Percentiles rank a stretch among this genome's conserved stretches.
phyloP scores from a whole-genome alignment of 768 basidiomycete genomes.

The Termitomyces sp. region DNA sequence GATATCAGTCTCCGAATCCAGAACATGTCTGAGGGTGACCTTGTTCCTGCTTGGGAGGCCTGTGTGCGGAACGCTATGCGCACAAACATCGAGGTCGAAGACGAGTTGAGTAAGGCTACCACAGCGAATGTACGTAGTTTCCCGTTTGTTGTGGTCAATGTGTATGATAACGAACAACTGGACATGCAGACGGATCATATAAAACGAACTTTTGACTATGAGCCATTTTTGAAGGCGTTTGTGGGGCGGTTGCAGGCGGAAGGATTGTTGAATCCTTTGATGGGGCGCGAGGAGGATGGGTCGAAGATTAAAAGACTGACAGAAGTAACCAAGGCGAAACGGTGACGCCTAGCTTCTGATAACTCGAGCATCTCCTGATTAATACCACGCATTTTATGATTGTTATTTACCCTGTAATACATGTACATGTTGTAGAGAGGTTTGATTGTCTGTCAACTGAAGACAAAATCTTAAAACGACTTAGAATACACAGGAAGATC shows the following conservation, averaged over 20 bases:
- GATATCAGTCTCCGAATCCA: slow-evolving; percentile 36
- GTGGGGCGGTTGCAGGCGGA: slow-evolving; percentile 36
- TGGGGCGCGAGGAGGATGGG: slow-evolving; percentile 31
- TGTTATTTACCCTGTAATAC: not conserved
- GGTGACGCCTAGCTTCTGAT: not conserved
- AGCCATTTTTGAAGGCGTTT: slow-evolving; percentile 50
- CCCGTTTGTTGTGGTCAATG: not conserved
- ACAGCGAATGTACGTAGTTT: slow-evolving; percentile 36
- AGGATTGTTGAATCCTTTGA: slow-evolving; percentile 37
- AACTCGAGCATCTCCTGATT: not conserved
- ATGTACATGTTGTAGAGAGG: not conserved
- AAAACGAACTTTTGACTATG: slow-evolving; percentile 58
- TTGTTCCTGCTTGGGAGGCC: slow-evolving; percentile 39
- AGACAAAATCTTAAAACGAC: not conserved
- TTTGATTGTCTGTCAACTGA: not conserved
- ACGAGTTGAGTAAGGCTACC: slow-evolving; percentile 40
- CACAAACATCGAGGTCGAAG: slow-evolving; percentile 38
- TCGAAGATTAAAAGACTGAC: slow-evolving; percentile 15
- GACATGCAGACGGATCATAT: slow-evolving; percentile 44
- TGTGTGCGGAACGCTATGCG: slow-evolving; percentile 35
- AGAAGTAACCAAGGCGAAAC: slow-evolving; percentile 4
- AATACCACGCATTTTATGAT: not conserved
- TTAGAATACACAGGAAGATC: not conserved
- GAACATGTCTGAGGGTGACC: slow-evolving; percentile 30
- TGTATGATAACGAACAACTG: not conserved